phyloP scores from a whole-genome alignment of 2,329 filamentous ascomycete genomes.

The Cladophialophora chaetospira region DNA sequence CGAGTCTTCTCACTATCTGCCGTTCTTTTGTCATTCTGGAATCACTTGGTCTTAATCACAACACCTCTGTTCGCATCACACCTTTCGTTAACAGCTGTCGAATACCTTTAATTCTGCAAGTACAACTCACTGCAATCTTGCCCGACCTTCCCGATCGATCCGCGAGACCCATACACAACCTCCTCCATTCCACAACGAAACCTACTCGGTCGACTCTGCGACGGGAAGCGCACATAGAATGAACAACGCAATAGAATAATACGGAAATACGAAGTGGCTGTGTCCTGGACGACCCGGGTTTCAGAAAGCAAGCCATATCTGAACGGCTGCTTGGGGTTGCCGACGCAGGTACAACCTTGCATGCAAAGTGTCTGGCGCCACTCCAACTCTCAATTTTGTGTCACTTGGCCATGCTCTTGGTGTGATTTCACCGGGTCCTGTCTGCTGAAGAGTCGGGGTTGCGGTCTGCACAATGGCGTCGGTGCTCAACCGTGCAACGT shows the following conservation, averaged over 20 bases:
- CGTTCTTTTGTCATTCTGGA: slow-evolving; percentile 14
- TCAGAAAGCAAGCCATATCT: neutral
- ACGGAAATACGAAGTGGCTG: neutral
- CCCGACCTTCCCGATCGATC: slow-evolving; percentile 2
- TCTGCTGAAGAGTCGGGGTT: slow-evolving; percentile 9
- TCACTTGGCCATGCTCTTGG: neutral
- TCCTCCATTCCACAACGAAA: too few species aligned
- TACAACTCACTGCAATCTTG: neutral
- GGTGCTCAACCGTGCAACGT: slow-evolving; percentile 5
- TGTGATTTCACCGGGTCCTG: neutral
- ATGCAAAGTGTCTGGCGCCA: neutral
- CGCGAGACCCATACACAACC: neutral
- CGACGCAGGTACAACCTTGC: neutral
- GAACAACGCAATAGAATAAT: slow-evolving; percentile 8
- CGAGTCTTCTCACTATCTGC: neutral
- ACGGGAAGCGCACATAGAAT: too few species aligned
- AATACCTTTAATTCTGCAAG: slow-evolving; percentile 12
- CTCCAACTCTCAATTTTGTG: neutral
- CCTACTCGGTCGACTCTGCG: too few species aligned
- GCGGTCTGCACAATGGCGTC: slow-evolving; percentile 20
- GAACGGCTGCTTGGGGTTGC: neutral
- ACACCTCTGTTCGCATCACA: slow-evolving; percentile 1
- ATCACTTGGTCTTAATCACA: slow-evolving; percentile 1
- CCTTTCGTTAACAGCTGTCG: slow-evolving; percentile 2
- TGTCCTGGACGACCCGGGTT: neutral